phyloP scores from a whole-genome alignment of 441 rosid species.

The Eruca vesicaria region DNA sequence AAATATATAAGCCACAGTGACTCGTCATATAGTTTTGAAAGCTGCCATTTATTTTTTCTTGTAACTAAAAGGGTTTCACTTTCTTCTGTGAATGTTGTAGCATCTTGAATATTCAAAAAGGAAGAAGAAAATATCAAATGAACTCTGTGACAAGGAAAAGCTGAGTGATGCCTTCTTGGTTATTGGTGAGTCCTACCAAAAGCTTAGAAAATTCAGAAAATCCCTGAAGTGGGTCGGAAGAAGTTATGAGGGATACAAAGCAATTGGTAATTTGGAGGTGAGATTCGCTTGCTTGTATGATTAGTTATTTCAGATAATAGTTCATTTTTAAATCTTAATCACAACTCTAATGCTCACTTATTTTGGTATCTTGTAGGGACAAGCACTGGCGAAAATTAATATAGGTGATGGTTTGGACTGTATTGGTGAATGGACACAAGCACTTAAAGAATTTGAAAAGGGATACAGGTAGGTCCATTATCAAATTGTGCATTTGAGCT shows the following conservation, averaged over 20 bases:
- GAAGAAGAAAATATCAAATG: slow-evolving; percentile 69
- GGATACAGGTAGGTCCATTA: slow-evolving; percentile 61
- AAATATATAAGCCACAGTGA: not conserved
- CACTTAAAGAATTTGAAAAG: slow-evolving; percentile 74
- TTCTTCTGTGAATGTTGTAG: slow-evolving; percentile 45
- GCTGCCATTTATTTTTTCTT: not conserved
- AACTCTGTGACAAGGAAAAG: slow-evolving; percentile 86
- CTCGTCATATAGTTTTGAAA: not conserved
- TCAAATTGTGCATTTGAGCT: slow-evolving; percentile 13
- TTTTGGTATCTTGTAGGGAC: slow-evolving; percentile 66
- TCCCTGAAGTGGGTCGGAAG: slow-evolving; percentile 76
- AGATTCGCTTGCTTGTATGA: slow-evolving; percentile 30
- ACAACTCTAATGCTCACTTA: slow-evolving; percentile 11
- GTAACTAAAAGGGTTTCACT: slow-evolving; percentile 12
- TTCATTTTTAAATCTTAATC: slow-evolving; percentile 16
- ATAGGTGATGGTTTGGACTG: slow-evolving; percentile 83
- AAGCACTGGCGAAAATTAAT: slow-evolving; percentile 78
- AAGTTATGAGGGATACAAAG: slow-evolving; percentile 68
- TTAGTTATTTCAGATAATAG: slow-evolving; percentile 2
- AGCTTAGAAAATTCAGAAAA: slow-evolving; percentile 74
- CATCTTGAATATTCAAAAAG: slow-evolving; percentile 77
- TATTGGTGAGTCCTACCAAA: slow-evolving; percentile 87
- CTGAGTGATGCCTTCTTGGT: slow-evolving; percentile 72
- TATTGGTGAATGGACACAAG: slow-evolving; percentile 70
- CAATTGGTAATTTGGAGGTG: slow-evolving; percentile 88